Evolutionary conservation across 768 basidiomycete species (phyloP).

Genomic region (Serendipita sp.): DNA sequence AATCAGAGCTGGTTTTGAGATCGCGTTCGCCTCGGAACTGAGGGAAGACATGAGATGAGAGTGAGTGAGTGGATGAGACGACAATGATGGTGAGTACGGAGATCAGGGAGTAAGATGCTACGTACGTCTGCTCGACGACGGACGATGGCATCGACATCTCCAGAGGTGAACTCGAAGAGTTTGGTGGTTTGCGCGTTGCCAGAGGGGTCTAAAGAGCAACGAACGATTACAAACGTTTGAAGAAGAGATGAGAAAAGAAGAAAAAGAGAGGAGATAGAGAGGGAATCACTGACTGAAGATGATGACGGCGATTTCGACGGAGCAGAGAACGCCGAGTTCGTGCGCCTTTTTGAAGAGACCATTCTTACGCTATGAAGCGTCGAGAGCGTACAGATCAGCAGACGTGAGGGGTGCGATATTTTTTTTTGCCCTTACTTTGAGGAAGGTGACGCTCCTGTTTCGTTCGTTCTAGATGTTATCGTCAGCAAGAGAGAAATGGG

Average conservation of each 20-base stretch:
- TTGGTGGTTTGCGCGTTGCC: not conserved
- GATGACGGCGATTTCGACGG: conserved; percentile 77
- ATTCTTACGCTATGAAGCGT: conserved; percentile 50
- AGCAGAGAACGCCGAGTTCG: conserved; percentile 79
- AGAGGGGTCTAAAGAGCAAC: not conserved
- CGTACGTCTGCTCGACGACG: not conserved
- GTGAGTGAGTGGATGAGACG: not conserved
- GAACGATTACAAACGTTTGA: too few relatives aligned
- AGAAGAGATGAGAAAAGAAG: not conserved
- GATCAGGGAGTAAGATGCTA: not conserved
- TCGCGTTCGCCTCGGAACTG: conserved; percentile 2
- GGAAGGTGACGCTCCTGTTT: conserved; percentile 80
- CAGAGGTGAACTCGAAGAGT: not conserved
- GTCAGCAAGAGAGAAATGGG: too few relatives aligned
- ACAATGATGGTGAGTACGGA: not conserved
- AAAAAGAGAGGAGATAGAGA: conserved; percentile 1
- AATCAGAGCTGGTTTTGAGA: not conserved
- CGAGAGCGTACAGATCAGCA: too few relatives aligned
- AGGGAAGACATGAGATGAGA: not conserved
- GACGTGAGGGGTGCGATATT: not conserved
- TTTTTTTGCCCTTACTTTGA: conserved; percentile 42
- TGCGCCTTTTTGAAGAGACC: conserved; percentile 86
- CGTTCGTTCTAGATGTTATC: conserved; percentile 93
- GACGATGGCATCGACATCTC: not conserved
- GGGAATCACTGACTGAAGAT: conserved; percentile 46